Evolutionary conservation across 2,329 filamentous ascomycete genomes (phyloP), one percentile per base, ranked within the genome.

Genomic region (Orbilia quercus): DNA sequence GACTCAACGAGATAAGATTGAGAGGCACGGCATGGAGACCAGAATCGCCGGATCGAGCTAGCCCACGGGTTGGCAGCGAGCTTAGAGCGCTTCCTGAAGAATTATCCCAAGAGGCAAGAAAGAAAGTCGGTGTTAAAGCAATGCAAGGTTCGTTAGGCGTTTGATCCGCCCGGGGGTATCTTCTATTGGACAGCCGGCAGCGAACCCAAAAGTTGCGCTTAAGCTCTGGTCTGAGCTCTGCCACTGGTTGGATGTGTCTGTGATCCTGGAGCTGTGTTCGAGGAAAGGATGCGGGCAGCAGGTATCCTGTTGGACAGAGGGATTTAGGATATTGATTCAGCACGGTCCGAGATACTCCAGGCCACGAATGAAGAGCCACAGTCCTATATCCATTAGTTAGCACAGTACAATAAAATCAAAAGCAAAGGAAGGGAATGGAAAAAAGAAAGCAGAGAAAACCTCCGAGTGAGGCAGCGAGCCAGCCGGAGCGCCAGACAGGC

Each of bases 41-140:
- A 45, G 42, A 44, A 36, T 59, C 60, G 67, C 67, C 67, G 67
- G 67, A 72, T 72, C 31, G 28, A 64, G 66, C 34, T 65, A 63
- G 53, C 18, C 50, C 31, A 22, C 14, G 23, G 23, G 51, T 71
- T 53, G 28, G 22, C 5, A 22, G 40, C 31, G n/a, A 57, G 58
- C 42, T 58, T 64, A 38, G 51, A 51, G 66, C 58, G 51, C 63
- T 71, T 71, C n/a, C 58, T 40, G 42, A 44, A 44, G 31, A 62
- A 57, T 58, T 36, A 23, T 34, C 25, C 34, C 38, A 23, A 50
- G 12, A 57, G 34, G 28, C 16, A 22, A 18, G 20, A 16, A 38
- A 28, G 22, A 42, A 42, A 58, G 25, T 31, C 28, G 28, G 28
- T 31, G 28, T 31, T 31, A 5, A 31, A 38, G 7, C 31, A 40